Conservation (phyloP, 2,329 filamentous ascomycete species). For the Helminthosporium solani region DNA sequence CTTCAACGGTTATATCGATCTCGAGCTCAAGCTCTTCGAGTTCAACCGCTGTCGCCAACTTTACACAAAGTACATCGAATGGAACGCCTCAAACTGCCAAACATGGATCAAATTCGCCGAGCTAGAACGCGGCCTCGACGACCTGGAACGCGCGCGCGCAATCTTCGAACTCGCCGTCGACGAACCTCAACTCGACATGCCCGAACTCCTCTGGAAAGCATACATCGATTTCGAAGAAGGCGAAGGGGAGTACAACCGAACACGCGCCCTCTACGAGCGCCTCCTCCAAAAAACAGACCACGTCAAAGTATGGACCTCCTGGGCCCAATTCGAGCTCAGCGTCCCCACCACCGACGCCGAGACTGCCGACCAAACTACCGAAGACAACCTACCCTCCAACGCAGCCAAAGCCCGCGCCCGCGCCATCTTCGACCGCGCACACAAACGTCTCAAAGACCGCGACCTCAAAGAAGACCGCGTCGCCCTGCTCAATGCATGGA, state of each 20-base stretch:
- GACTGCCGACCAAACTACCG: conserved; percentile 56
- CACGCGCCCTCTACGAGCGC: conserved; percentile 81
- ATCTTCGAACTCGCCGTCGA: conserved; percentile 90
- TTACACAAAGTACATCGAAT: conserved; percentile 92
- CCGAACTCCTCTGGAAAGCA: conserved; percentile 93
- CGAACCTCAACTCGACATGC: conserved; percentile 89
- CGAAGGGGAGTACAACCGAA: conserved; percentile 84
- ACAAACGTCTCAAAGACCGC: conserved; percentile 83
- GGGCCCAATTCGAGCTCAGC: conserved; percentile 97
- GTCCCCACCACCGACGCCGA: conserved; percentile 71
- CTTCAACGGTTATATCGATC: conserved; percentile 88
- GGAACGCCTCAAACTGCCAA: conserved; percentile 84
- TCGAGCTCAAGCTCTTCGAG: conserved; percentile 92
- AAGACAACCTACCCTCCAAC: conserved; percentile 69
- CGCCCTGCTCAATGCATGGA: conserved; percentile 86
- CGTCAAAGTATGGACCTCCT: conserved; percentile 99
- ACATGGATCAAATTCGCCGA: conserved; percentile 98
- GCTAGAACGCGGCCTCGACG: conserved; percentile 86
- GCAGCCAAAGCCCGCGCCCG: conserved; percentile 81
- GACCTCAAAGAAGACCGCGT: conserved; percentile 94
- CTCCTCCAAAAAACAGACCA: conserved; percentile 94
- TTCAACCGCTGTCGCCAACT: conserved; percentile 87
- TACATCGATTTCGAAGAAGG: conserved; percentile 99
- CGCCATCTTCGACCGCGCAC: conserved; percentile 79
- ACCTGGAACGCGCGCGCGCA: conserved; percentile 80